Conservation (phyloP, 1,139 yeast species). For the Pichia norvegensis region DNA sequence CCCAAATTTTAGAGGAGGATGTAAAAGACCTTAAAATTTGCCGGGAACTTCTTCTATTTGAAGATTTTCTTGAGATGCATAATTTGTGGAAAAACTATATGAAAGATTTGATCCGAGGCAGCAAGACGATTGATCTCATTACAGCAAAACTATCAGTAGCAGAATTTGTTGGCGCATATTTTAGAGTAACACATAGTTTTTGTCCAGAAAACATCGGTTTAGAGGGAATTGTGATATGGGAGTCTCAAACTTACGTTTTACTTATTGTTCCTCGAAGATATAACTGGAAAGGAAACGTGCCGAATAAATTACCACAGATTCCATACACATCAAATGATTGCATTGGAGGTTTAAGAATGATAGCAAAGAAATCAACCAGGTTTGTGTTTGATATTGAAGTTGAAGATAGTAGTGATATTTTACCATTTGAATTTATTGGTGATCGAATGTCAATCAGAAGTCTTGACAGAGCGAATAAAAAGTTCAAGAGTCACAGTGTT, state of each 20-base stretch:
- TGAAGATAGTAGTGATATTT: conserved; percentile 28
- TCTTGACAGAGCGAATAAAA: conserved; percentile 75
- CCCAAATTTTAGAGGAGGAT: conserved; percentile 18
- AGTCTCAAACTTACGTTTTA: conserved; percentile 69
- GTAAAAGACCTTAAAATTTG: conserved; percentile 30
- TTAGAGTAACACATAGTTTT: conserved; percentile 51
- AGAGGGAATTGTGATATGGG: conserved; percentile 80
- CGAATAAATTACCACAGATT: conserved; percentile 10
- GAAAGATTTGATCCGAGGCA: conserved; percentile 36
- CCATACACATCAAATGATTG: conserved; percentile 20
- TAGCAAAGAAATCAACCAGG: conserved; percentile 25
- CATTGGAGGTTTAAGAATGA: conserved; percentile 27
- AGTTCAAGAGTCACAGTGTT: conserved; percentile 65
- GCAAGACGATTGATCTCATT: conserved; percentile 25
- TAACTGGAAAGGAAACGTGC: conserved; percentile 28
- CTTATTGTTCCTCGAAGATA: conserved; percentile 46
- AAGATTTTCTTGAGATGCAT: conserved; percentile 46
- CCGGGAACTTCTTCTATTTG: conserved; percentile 42
- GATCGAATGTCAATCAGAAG: conserved; percentile 71
- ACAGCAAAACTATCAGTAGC: conserved; percentile 64
- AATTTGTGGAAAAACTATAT: conserved; percentile 58
- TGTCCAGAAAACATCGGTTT: conserved; percentile 57
- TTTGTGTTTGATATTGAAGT: conserved; percentile 18
- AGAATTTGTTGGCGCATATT: conserved; percentile 72
- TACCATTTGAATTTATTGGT: conserved; percentile 67